These are phyloP conservation scores for Coleophoma crateriformis DNA, from an alignment of 2,329 filamentous ascomycete species.

Conservation along the genomic window DNA sequence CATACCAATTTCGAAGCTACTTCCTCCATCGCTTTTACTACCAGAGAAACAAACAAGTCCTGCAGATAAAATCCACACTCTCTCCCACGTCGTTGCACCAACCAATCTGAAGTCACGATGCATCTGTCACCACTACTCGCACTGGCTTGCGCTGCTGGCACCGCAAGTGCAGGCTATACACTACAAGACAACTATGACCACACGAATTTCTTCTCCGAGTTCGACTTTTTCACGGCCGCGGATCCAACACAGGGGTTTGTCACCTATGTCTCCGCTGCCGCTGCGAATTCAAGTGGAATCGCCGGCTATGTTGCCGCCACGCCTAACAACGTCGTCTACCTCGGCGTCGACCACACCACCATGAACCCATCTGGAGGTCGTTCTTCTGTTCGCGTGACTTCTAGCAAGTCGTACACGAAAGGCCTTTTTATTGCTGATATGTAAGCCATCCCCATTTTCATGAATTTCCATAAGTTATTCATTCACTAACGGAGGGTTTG, in stretches of 20 bases:
- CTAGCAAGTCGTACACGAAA: constrained; percentile 45
- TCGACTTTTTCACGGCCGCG: constrained; percentile 45
- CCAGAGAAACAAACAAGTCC: not conserved
- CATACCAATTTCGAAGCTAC: not conserved
- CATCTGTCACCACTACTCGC: constrained; percentile 15
- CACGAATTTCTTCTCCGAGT: constrained; percentile 39
- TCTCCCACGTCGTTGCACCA: not conserved
- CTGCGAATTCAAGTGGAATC: constrained; percentile 52
- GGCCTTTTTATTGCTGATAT: constrained; percentile 55
- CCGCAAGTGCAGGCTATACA: constrained; percentile 29
- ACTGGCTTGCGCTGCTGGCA: constrained; percentile 21
- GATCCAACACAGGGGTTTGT: constrained; percentile 78
- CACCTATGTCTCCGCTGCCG: constrained; percentile 54
- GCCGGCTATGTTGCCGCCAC: constrained; percentile 11
- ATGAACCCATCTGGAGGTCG: constrained; percentile 53
- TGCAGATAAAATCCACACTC: not conserved
- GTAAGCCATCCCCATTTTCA: no score
- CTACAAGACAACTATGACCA: constrained; percentile 37
- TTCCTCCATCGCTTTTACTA: not conserved
- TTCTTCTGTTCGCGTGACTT: constrained; percentile 61
- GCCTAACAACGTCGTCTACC: constrained; percentile 48
- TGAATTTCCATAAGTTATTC: no score
- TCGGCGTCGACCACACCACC: constrained; percentile 64
- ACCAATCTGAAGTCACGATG: constrained; percentile 9
- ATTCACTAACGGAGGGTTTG: no score